These are phyloP conservation scores for Annulohypoxylon maeteangense DNA, from an alignment of 495 filamentous ascomycete genomes.

Conservation along the genomic window DNA sequence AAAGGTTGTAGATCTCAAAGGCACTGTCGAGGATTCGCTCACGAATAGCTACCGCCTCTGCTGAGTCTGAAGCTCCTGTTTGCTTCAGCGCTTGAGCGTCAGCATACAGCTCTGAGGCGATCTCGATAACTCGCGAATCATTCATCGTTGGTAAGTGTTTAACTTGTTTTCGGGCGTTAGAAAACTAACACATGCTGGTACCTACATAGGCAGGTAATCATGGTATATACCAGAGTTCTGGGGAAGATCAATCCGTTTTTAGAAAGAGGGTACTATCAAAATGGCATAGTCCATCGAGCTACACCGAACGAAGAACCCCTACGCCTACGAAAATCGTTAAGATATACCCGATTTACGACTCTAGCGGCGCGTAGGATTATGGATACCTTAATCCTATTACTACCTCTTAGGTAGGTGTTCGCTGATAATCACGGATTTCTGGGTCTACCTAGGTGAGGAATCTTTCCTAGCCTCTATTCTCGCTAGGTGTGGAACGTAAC, in stretches of 20 bases:
- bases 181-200: not conserved
- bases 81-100: not conserved
- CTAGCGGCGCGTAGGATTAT: not conserved
- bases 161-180: not conserved
- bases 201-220: not conserved
- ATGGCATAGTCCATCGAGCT: not conserved
- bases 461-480: not conserved
- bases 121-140: not conserved
- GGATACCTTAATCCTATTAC: not conserved
- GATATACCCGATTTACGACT: not conserved
- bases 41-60: not conserved
- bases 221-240: not conserved
- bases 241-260: not conserved
- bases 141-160: not conserved
- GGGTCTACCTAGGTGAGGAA: not conserved
- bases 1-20: constrained; percentile 6
- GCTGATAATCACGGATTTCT: not conserved
- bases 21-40: constrained; percentile 8
- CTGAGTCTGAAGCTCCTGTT: not conserved
- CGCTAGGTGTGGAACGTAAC: too few relatives aligned
- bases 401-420: not conserved
- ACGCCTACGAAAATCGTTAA: not conserved
- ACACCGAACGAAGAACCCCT: not conserved
- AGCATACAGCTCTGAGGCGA: not conserved
- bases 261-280: not conserved